Conservation (phyloP, 2,329 filamentous ascomycete species). For the Penicillium capsulatum region DNA sequence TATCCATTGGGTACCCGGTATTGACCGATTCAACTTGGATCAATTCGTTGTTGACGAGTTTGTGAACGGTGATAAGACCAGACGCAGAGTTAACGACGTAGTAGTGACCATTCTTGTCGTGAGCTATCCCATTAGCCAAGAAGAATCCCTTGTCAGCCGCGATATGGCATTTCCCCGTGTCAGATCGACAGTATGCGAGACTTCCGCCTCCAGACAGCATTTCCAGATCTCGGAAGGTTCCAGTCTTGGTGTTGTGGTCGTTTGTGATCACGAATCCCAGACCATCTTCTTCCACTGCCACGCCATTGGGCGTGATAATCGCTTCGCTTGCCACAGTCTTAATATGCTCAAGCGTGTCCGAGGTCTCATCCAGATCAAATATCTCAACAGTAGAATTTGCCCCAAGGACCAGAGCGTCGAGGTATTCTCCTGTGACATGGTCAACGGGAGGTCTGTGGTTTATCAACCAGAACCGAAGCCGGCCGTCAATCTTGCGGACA, state of each 20-base stretch:
- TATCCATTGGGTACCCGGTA: conserved; percentile 32
- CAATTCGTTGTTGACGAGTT: background rate
- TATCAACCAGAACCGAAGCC: conserved; percentile 31
- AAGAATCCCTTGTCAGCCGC: conserved; percentile 19
- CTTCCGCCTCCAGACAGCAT: conserved; percentile 27
- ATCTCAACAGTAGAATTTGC: conserved; percentile 39
- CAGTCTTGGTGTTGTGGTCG: conserved; percentile 33
- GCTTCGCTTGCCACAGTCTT: conserved; percentile 29
- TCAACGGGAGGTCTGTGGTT: conserved; percentile 35
- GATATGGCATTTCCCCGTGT: conserved; percentile 25
- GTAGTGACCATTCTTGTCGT: conserved; percentile 30
- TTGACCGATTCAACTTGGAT: conserved; percentile 19
- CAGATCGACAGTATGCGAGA: conserved; percentile 26
- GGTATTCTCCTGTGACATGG: conserved; percentile 24
- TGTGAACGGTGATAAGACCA: conserved; percentile 24
- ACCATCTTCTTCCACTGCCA: conserved; percentile 32
- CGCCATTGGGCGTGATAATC: conserved; percentile 36
- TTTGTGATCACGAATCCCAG: conserved; percentile 36
- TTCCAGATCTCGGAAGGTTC: conserved; percentile 19
- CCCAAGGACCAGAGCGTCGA: conserved; percentile 29
- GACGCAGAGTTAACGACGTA: conserved; percentile 31
- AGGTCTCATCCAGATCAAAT: conserved; percentile 27
- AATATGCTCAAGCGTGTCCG: conserved; percentile 28
- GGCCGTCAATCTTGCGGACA: conserved; percentile 21
- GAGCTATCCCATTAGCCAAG: conserved; percentile 34